phyloP scores from a whole-genome alignment of 2,329 filamentous ascomycete species.

The Fusarium napiforme region DNA sequence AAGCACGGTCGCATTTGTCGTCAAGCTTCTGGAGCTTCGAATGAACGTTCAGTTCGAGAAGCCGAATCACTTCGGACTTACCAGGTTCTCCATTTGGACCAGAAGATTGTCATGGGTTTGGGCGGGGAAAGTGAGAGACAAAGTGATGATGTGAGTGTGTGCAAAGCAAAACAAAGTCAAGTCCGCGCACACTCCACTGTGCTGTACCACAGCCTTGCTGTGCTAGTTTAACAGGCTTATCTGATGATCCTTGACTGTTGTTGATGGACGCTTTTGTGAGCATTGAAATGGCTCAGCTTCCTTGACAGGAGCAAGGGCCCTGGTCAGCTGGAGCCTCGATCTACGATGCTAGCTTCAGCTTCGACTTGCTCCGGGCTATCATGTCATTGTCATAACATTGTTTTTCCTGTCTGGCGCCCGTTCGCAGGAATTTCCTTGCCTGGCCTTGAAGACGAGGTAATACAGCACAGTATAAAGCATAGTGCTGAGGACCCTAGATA shows the following conservation, averaged over 20 bases:
- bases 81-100: constrained; percentile 20
- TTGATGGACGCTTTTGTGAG: constrained; percentile 20
- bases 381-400: constrained; percentile 12
- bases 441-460: not conserved
- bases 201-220: constrained; percentile 22
- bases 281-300: constrained; percentile 29
- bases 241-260: constrained; percentile 33
- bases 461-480: constrained; percentile 13
- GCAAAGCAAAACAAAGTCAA: not conserved
- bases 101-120: constrained; percentile 19
- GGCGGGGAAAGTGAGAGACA: constrained; percentile 30
- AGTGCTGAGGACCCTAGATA: constrained; percentile 9
- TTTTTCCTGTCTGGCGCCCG: not conserved
- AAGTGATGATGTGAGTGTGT: constrained; percentile 21
- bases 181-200: constrained; percentile 25
- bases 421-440: constrained; percentile 9
- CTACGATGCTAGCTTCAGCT: constrained; percentile 31
- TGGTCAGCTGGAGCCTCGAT: constrained; percentile 39
- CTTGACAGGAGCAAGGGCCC: constrained; percentile 37
- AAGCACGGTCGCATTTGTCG: constrained; percentile 32
- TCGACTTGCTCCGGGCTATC: constrained; percentile 15
- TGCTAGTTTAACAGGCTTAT: constrained; percentile 32
- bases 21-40: constrained; percentile 26
- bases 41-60: constrained; percentile 8
- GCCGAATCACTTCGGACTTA: constrained; percentile 28